Base-by-base conservation (phyloP, 805 yeast species). In the Zygotorulaspora sp. region DNA sequence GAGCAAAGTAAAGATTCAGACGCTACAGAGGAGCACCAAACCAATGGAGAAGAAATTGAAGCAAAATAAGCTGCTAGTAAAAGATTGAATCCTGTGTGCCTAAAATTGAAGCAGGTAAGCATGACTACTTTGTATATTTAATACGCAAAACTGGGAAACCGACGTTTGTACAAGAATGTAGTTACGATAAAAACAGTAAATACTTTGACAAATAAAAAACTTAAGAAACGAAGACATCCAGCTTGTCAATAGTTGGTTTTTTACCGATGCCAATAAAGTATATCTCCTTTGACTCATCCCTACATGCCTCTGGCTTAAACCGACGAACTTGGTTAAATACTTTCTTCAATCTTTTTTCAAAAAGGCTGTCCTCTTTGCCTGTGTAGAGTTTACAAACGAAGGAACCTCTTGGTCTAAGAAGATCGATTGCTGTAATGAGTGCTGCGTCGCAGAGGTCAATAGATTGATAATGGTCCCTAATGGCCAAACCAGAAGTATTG, bases 371-470 rank as follows among this genome's bases (percentile, higher is more conserved):
- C 49, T 87, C 95, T 26, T 72, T 68, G 0, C 98, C 98, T 0
- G 89, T 75, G 59, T 75, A 89, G 50, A 80, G 82, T 61, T 92
- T 92, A 68, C 95, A 83, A 10, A 87, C 81, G 53, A 86, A 75
- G 8, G 66, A 53, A 1, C 98, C 98, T 18, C 75, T 75, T 4
- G 78, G 75, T 44, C 69, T 77, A 18, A 92, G 62, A n/a, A 84
- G 62, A 44, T 78, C 82, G 36, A 81, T 70, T 1, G 94, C 81
- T 34, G 89, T 71, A 5, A 85, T 70, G 35, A 92, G 60, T 0
- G 95, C 96, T 0, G 96, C 96, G 51, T 86, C 92, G 60, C 97
- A 90, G 19, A 90, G 66, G 55, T 89, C 85, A 47, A 92, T 82
- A 44, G 96, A 87, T 48, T 77, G 77, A 10, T 73, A 65, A 62